Evolutionary conservation across 805 yeast genomes (phyloP).

Genomic region (Candida namnaoensis): DNA sequence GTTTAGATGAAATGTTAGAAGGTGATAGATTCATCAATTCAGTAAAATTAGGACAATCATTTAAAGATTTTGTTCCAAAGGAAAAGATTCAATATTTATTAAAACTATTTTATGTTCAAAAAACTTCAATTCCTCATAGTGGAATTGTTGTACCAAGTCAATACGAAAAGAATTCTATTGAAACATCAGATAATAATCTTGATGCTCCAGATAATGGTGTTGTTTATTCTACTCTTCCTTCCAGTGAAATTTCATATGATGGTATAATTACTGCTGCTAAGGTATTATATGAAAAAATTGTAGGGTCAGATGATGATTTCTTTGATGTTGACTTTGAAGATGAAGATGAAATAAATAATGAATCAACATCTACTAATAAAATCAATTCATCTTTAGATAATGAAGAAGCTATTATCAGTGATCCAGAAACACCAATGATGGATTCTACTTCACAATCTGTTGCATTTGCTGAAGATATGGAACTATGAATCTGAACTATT

Average conservation of each 20-base stretch:
- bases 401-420: constrained; percentile 3
- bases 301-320: constrained; percentile 93
- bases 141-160: constrained; percentile 37
- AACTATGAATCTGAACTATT: constrained; percentile 6
- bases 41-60: constrained; percentile 77
- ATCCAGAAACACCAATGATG: constrained; percentile 1
- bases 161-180: constrained; percentile 25
- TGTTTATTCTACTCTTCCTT: constrained; percentile 57
- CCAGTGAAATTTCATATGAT: constrained; percentile 83
- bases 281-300: constrained; percentile 63
- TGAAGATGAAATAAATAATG: constrained; percentile 43
- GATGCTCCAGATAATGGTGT: constrained; percentile 35
- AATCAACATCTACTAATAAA: constrained; percentile 11
- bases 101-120: constrained; percentile 55
- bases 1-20: constrained; percentile 30
- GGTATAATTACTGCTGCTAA: constrained; percentile 82
- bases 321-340: constrained; percentile 96
- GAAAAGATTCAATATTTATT: constrained; percentile 56
- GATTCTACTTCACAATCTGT: constrained; percentile 18
- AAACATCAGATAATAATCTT: constrained; percentile 17
- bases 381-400: constrained; percentile 16
- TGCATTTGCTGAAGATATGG: constrained; percentile 29
- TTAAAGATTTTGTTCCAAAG: constrained; percentile 77
- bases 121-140: constrained; percentile 45
- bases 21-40: constrained; percentile 64